Evolutionary conservation across 2,329 filamentous ascomycete genomes (phyloP).

Genomic region (Massarina eburnea): DNA sequence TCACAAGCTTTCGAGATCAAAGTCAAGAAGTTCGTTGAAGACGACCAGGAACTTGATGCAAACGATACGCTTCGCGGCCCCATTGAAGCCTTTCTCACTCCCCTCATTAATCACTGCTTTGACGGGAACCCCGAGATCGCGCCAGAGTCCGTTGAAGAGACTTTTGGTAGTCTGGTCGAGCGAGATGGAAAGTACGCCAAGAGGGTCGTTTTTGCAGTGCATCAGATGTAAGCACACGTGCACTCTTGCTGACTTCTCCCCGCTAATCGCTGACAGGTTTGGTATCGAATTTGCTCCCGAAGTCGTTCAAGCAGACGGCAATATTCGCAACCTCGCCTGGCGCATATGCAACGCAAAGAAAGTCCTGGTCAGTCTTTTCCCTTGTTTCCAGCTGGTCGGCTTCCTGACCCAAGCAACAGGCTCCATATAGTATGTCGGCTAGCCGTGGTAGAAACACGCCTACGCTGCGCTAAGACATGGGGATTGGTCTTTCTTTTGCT

Average conservation of each 20-base stretch:
- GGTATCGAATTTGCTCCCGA: conserved; percentile 93
- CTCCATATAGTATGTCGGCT: conserved; percentile 53
- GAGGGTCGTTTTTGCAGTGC: conserved; percentile 89
- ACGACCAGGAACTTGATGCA: conserved; percentile 61
- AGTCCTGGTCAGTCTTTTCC: conserved; percentile 69
- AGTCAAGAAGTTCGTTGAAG: conserved; percentile 78
- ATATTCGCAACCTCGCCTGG: conserved; percentile 88
- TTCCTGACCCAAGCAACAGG: conserved; percentile 23
- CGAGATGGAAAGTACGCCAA: conserved; percentile 86
- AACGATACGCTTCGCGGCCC: conserved; percentile 66
- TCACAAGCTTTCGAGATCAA: conserved; percentile 91
- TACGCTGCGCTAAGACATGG: conserved; percentile 6
- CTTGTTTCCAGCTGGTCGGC: background rate
- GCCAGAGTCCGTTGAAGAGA: conserved; percentile 74
- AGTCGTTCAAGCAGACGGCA: conserved; percentile 90
- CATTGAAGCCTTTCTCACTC: conserved; percentile 76
- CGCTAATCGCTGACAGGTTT: conserved; percentile 55
- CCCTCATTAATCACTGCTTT: conserved; percentile 86
- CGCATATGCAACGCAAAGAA: conserved; percentile 94
- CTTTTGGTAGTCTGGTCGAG: conserved; percentile 83
- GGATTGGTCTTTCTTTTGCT: background rate
- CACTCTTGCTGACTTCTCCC: background rate
- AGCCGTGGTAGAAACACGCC: conserved; percentile 46
- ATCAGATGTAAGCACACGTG: conserved; percentile 76
- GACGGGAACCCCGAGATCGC: conserved; percentile 91